Evolutionary conservation across 1,284 basidiomycete species (phyloP), one percentile per base, ranked within the genome.

Genomic region (Salmacisia buchloeana): DNA sequence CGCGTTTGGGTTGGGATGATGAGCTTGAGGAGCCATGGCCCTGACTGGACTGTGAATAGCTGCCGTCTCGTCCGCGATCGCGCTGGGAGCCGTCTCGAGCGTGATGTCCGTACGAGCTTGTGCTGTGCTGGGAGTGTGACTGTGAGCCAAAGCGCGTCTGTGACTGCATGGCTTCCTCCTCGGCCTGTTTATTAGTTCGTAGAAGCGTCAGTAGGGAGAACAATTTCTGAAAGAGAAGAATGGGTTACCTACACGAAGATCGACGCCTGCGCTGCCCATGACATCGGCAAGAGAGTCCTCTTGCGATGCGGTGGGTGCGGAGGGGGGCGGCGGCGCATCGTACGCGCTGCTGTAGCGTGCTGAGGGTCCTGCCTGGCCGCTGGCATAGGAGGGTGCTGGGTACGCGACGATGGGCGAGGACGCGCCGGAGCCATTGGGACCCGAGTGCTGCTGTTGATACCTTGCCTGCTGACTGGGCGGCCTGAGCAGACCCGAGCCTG

Each of bases 261-360:
- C 75, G 46, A 78, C 71, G 25, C 76, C 76, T 2, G 75, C 71
- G 15, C 67, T 66, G 5, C 74, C 72, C 69, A 78, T 71, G 29
- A 76, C 72, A 62, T 78, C 76, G 27, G 73, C 69, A 2, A 77
- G 60, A 38, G 70, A 69, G 59, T 77, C 76, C 34, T 73, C 66
- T 33, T 58, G 58, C 29, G 58, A 41, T 27, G 35, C 36, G 15
- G 31, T 46, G 23, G 57, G 31, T 33, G 33, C 49, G 29, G 49
- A 13, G 15, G 27, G 18, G 27, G 49, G 13, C 3, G 49, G 29
- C n/a, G 49, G 15, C 18, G 12, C 49, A 1, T 54, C 49, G 49
- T 54, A 54, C 7, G 49, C 29, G 49, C 13, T 13, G 29, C 18
- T 18, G 34, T 54, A 33, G 9, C 18, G 23, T 2, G 35, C 35